Evolutionary conservation across 257 asterid genomes (phyloP).

Genomic region (Anisodus tanguticus): DNA sequence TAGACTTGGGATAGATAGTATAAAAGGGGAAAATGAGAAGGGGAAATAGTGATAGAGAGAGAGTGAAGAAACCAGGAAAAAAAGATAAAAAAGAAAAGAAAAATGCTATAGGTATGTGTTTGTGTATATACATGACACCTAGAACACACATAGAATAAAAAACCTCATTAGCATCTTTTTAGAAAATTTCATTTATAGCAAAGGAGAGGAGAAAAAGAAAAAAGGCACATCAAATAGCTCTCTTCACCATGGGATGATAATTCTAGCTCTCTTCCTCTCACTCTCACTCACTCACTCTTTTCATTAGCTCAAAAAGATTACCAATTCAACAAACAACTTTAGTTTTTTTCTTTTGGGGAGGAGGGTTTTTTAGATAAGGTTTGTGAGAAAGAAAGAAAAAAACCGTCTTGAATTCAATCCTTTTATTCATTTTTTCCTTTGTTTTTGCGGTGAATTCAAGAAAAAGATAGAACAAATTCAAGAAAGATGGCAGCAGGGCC

Average conservation of each 20-base stretch:
- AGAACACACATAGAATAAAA: constrained; percentile 18
- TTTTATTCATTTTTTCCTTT: neutral
- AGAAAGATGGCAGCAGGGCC: constrained; percentile 3
- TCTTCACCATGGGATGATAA: constrained; percentile 20
- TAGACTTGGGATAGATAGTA: too few species aligned
- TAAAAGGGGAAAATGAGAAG: neutral
- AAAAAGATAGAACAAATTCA: neutral
- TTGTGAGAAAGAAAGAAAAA: neutral
- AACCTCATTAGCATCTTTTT: neutral
- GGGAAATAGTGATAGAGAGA: neutral
- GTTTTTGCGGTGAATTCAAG: neutral
- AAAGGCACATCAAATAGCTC: neutral
- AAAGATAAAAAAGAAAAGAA: neutral
- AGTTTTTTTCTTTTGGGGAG: neutral
- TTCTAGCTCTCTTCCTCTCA: neutral
- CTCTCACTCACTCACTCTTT: constrained; percentile 23
- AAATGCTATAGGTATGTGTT: neutral
- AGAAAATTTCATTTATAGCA: neutral
- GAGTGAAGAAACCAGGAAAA: neutral
- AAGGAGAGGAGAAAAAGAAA: neutral
- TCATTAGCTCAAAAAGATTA: neutral
- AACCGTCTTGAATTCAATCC: neutral
- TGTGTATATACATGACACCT: constrained; percentile 14
- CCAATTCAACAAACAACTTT: neutral
- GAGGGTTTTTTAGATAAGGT: constrained; percentile 7